Percentiles rank a stretch among this genome's conserved stretches.
These are phyloP conservation scores for Suillus discolor DNA, from an alignment of 768 basidiomycete genomes.

Conservation along the genomic window DNA sequence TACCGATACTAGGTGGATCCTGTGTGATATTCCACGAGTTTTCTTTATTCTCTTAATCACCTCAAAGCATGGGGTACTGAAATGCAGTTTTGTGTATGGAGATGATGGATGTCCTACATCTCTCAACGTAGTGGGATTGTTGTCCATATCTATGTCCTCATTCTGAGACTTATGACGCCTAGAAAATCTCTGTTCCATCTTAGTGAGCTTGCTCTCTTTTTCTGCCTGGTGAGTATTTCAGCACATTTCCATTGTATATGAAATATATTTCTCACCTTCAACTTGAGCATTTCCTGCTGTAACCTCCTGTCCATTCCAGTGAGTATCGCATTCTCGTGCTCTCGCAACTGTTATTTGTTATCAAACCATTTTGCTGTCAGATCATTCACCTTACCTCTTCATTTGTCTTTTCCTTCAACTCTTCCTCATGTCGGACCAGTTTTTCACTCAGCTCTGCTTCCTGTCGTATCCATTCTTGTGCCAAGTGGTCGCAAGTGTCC, in stretches of 20 bases:
- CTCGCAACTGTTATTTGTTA: background rate
- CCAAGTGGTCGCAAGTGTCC: background rate
- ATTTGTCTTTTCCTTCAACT: background rate
- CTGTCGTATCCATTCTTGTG: background rate
- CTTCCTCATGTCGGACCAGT: background rate
- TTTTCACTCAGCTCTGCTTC: background rate
- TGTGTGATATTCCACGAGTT: slow-evolving; percentile 1
- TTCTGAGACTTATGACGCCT: background rate
- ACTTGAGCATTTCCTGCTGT: background rate
- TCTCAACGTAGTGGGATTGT: background rate
- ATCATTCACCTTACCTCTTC: background rate
- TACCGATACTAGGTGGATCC: slow-evolving; percentile 6
- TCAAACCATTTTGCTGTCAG: too few relatives aligned
- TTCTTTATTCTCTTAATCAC: slow-evolving; percentile 12
- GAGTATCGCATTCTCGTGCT: background rate
- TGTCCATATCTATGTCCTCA: background rate
- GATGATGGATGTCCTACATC: background rate
- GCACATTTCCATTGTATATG: background rate
- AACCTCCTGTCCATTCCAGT: background rate
- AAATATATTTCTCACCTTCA: background rate
- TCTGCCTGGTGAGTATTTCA: background rate
- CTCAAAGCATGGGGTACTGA: background rate
- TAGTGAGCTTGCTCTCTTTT: background rate
- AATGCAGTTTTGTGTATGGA: background rate
- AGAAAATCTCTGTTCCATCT: background rate